A percentile compares a stretch with the other conserved stretches of the same genome.
Conservation (phyloP, 169 alveolate genomes). For the Plasmodium billcollinsi region DNA sequence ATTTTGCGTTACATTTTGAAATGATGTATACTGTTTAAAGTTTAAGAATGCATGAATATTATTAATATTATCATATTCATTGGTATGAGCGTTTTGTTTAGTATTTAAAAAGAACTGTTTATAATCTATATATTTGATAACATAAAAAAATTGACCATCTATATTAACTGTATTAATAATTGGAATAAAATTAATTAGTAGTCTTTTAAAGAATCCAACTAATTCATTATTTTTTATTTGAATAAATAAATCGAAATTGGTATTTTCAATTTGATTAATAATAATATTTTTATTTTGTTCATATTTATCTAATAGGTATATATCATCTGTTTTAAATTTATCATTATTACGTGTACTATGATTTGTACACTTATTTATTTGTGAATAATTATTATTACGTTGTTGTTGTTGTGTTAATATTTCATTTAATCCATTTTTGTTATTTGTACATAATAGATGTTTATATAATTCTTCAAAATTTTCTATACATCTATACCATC, state of each 20-base stretch:
- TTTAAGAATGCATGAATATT: conserved; percentile 4
- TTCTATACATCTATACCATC: conserved; percentile 74
- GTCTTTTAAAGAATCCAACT: conserved; percentile 67
- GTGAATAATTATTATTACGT: too few relatives aligned
- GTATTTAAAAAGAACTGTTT: conserved; percentile 35
- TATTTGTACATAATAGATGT: conserved; percentile 1
- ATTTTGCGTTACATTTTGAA: neutral
- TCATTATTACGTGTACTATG: neutral
- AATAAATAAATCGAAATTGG: conserved; percentile 56
- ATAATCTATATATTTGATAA: conserved; percentile 60
- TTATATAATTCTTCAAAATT: conserved; percentile 48
- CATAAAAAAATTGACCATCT: conserved; percentile 42
- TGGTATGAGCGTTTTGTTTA: conserved; percentile 23
- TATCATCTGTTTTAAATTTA: conserved; percentile 11
- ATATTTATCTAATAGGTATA: conserved; percentile 41
- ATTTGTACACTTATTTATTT: neutral
- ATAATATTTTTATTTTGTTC: conserved; percentile 72
- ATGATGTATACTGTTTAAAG: conserved; percentile 20
- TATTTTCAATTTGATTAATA: conserved; percentile 50
- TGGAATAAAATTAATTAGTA: conserved; percentile 53
- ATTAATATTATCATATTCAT: conserved; percentile 19
- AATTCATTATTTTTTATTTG: conserved; percentile 34
- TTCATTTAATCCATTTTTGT: neutral
- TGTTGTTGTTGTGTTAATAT: neutral
- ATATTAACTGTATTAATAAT: conserved; percentile 37